A percentile compares a stretch with the other conserved stretches of the same genome.
phyloP scores from a whole-genome alignment of 345 rosid genomes.

The Citrus australasica region DNA sequence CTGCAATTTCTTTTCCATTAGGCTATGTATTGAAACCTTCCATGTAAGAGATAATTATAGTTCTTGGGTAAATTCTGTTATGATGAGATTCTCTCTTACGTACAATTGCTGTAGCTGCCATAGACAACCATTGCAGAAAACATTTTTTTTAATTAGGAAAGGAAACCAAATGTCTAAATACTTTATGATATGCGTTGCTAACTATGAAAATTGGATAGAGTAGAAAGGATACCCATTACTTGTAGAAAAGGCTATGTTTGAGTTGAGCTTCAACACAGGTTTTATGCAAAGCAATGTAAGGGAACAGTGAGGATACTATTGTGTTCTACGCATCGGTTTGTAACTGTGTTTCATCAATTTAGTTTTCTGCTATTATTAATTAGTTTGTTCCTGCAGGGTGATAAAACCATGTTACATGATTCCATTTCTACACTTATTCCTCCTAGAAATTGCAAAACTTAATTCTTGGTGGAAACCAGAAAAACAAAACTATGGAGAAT shows the following conservation, averaged over 20 bases:
- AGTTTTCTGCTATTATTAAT: not conserved
- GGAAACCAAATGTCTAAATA: not conserved
- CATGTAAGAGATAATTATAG: not conserved
- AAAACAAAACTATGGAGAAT: not conserved
- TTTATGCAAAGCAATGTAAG: not conserved
- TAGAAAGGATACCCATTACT: too few species aligned
- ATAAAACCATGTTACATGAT: not conserved
- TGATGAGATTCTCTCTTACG: not conserved
- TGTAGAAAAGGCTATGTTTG: not conserved
- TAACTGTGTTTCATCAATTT: not conserved
- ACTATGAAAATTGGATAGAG: too few species aligned
- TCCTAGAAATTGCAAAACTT: conserved; percentile 1
- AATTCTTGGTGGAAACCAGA: not conserved
- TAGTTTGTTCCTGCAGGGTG: not conserved
- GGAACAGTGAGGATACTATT: not conserved
- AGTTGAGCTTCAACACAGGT: not conserved
- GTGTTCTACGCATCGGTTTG: not conserved
- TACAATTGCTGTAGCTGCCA: not conserved
- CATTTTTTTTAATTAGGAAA: not conserved
- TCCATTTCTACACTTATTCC: not conserved
- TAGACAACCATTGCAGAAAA: not conserved
- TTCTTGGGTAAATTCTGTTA: not conserved
- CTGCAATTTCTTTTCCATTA: not conserved
- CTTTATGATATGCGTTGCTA: not conserved
- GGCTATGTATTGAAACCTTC: not conserved